Percentiles rank a stretch among this genome's conserved stretches.
Conservation (phyloP, 2,329 filamentous ascomycete genomes). For the Dactylellina parvicollis region DNA sequence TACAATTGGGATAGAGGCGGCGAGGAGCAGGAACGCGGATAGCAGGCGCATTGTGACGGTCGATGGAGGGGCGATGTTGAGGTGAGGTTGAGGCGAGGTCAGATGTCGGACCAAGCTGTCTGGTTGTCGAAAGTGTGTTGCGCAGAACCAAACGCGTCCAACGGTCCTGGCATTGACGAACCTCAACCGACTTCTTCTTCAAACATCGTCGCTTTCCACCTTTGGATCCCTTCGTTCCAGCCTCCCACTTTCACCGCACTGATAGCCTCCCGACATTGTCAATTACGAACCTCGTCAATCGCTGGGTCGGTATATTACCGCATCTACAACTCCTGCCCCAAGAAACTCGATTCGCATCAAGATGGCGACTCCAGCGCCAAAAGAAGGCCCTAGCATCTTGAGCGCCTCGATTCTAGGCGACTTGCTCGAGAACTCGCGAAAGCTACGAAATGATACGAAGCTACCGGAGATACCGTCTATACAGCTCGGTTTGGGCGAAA, state of each 20-base stretch:
- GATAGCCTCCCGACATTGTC: background rate
- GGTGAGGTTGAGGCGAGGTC: background rate
- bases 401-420: conserved; percentile 56
- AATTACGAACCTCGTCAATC: conserved; percentile 7
- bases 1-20: conserved; percentile 28
- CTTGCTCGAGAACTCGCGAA: conserved; percentile 58
- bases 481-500: conserved; percentile 89
- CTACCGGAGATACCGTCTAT: conserved; percentile 86
- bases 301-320: background rate
- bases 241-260: background rate
- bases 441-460: conserved; percentile 66
- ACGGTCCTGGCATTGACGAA: too few species aligned
- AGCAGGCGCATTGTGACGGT: conserved; percentile 44
- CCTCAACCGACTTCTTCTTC: conserved; percentile 28
- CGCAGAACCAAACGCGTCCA: conserved; percentile 50
- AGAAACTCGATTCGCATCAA: conserved; percentile 6
- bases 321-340: background rate
- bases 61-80: conserved; percentile 8
- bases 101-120: conserved; percentile 6
- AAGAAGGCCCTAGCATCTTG: conserved; percentile 36
- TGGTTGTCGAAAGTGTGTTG: conserved; percentile 44
- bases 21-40: conserved; percentile 17
- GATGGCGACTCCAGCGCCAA: conserved; percentile 49
- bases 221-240: background rate
- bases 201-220: conserved; percentile 30